phyloP scores from a whole-genome alignment of 2,329 filamentous ascomycete genomes.

The Verticillium longisporum region DNA sequence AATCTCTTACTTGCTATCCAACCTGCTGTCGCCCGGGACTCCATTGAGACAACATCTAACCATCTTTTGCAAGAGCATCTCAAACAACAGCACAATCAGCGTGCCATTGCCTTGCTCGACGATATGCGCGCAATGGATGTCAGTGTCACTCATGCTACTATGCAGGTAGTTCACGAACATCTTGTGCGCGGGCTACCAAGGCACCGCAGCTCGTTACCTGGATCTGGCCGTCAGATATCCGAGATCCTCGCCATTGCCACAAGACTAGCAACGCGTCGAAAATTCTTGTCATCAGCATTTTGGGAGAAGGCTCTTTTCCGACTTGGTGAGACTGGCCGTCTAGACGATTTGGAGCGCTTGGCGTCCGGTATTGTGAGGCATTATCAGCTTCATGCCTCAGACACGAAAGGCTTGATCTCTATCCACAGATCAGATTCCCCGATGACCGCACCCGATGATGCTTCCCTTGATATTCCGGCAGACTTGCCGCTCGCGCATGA shows the following conservation, averaged over 20 bases:
- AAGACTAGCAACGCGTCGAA: constrained; percentile 2
- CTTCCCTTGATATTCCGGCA: constrained; percentile 18
- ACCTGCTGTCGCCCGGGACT: constrained; percentile 22
- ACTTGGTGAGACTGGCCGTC: constrained; percentile 33
- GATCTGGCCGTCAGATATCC: background rate
- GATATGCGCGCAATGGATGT: constrained; percentile 28
- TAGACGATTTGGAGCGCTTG: constrained; percentile 38
- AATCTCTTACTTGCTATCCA: constrained; percentile 35
- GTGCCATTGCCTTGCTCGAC: constrained; percentile 25
- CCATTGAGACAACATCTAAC: constrained; percentile 23
- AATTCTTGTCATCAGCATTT: constrained; percentile 23
- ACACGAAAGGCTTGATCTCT: constrained; percentile 26
- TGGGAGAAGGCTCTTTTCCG: constrained; percentile 38
- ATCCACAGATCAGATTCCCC: constrained; percentile 38
- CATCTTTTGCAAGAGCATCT: constrained; percentile 22
- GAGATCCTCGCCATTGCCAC: constrained; percentile 3
- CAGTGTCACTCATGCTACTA: constrained; percentile 13
- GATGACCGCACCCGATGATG: constrained; percentile 13
- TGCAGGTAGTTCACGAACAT: constrained; percentile 4
- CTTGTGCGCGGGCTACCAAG: constrained; percentile 5
- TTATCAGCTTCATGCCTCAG: constrained; percentile 20
- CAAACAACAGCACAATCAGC: constrained; percentile 16
- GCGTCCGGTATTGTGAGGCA: constrained; percentile 33
- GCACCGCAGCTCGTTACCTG: background rate
- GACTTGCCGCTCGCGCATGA: constrained; percentile 34